Evolutionary conservation across 495 filamentous ascomycete genomes (phyloP).

Genomic region (Aspergillus affinis): DNA sequence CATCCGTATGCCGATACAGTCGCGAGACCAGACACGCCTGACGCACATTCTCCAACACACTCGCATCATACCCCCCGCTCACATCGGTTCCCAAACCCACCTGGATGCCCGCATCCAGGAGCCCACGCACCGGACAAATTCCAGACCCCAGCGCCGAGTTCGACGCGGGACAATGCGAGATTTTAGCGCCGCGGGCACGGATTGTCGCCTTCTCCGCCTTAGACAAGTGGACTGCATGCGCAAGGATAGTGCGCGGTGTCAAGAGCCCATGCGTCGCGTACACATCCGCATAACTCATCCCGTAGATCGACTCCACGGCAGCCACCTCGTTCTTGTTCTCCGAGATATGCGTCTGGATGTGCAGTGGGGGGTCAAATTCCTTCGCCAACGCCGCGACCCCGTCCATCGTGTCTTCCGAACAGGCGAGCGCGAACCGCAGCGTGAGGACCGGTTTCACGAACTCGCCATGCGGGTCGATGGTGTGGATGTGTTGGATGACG

Average conservation of each 20-base stretch:
- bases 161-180: conserved; percentile 83
- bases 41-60: conserved; percentile 74
- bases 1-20: conserved; percentile 31
- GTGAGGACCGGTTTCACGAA: conserved; percentile 81
- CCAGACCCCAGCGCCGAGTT: conserved; percentile 81
- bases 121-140: conserved; percentile 63
- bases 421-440: conserved; percentile 84
- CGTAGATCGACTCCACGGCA: conserved; percentile 65
- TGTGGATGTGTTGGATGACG: conserved; percentile 65
- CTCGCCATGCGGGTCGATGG: conserved; percentile 59
- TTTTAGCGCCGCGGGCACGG: conserved; percentile 55
- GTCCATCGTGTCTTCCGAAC: conserved; percentile 57
- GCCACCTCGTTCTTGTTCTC: conserved; percentile 75
- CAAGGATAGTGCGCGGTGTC: conserved; percentile 72
- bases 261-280: conserved; percentile 75
- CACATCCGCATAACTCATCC: conserved; percentile 66
- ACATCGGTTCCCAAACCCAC: conserved; percentile 90
- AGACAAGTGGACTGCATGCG: conserved; percentile 78
- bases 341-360: conserved; percentile 87
- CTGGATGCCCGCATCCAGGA: conserved; percentile 71
- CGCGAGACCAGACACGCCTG: conserved; percentile 75
- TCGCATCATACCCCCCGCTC: conserved; percentile 77
- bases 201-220: conserved; percentile 64
- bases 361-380: conserved; percentile 53
- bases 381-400: conserved; percentile 63